A percentile compares a stretch with the other conserved stretches of the same genome.
Evolutionary conservation across 2,329 filamentous ascomycete genomes (phyloP).

Genomic region (Proliferodiscus dingleyae): DNA sequence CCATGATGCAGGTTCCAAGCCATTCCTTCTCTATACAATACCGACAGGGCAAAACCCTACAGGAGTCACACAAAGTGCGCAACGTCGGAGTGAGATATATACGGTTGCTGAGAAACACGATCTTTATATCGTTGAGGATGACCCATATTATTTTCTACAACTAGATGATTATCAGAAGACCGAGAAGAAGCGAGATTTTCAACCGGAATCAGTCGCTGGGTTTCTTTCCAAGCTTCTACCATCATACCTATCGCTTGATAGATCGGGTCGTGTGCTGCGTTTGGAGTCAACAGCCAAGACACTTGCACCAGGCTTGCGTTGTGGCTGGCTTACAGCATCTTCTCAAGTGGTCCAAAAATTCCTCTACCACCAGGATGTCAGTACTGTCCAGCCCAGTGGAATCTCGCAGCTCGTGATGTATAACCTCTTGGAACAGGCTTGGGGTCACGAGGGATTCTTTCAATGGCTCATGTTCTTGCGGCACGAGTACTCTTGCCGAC

Average conservation of each 20-base stretch:
- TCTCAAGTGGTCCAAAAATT: background rate
- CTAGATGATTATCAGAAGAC: background rate
- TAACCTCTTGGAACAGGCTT: background rate
- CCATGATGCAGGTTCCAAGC: constrained; percentile 61
- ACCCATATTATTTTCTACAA: background rate
- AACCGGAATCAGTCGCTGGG: constrained; percentile 42
- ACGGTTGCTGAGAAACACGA: background rate
- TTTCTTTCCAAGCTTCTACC: constrained; percentile 70
- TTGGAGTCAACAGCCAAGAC: constrained; percentile 91
- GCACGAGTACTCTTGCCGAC: background rate
- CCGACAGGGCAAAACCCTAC: constrained; percentile 69
- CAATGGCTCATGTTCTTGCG: background rate
- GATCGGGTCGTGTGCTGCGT: constrained; percentile 78
- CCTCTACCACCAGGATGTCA: background rate
- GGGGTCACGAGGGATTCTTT: background rate
- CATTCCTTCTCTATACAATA: constrained; percentile 61
- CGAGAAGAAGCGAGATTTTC: background rate
- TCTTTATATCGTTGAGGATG: background rate
- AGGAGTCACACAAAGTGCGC: constrained; percentile 60
- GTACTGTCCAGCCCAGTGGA: background rate
- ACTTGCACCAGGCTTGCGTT: constrained; percentile 69
- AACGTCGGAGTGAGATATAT: constrained; percentile 36
- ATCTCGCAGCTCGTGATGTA: background rate
- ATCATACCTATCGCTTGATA: constrained; percentile 70
- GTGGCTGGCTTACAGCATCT: constrained; percentile 82